These are phyloP conservation scores for Myxozyma melibiosi DNA, from an alignment of 805 yeast genomes.

Conservation along the genomic window DNA sequence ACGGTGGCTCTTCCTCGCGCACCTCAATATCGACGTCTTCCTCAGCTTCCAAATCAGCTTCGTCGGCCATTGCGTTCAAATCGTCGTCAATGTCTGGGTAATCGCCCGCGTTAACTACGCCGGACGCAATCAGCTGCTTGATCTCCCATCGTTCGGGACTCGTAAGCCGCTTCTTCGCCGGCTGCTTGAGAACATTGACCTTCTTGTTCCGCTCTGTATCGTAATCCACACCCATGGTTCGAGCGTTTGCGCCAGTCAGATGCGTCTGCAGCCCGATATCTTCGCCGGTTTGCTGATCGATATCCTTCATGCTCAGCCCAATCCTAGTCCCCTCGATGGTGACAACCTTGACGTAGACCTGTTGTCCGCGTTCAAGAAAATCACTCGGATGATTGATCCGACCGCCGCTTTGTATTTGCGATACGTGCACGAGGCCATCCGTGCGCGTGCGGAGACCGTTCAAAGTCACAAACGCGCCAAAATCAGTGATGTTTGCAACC, in stretches of 20 bases:
- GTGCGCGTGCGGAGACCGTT: slow-evolving; percentile 43
- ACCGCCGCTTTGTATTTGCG: slow-evolving; percentile 56
- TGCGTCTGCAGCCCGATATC: slow-evolving; percentile 31
- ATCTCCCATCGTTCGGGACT: slow-evolving; percentile 93
- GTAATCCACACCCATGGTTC: slow-evolving; percentile 1
- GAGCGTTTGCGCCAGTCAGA: slow-evolving; percentile 16
- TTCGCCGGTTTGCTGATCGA: slow-evolving; percentile 71
- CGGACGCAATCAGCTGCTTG: slow-evolving; percentile 77
- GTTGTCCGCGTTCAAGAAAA: slow-evolving; percentile 56
- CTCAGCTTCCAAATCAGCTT: slow-evolving; percentile 44
- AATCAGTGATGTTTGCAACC: slow-evolving; percentile 61
- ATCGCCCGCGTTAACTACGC: slow-evolving; percentile 67
- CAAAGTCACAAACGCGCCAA: slow-evolving; percentile 77
- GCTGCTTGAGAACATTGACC: slow-evolving; percentile 2
- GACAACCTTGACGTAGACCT: slow-evolving; percentile 64
- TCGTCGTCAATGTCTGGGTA: slow-evolving; percentile 63
- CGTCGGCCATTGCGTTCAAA: slow-evolving; percentile 41
- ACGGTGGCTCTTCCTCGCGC: slow-evolving; percentile 67
- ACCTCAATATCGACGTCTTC: slow-evolving; percentile 74
- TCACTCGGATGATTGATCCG: slow-evolving; percentile 63
- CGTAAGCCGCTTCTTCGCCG: slow-evolving; percentile 54
- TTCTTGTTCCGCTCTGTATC: neutral
- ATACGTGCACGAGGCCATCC: slow-evolving; percentile 77
- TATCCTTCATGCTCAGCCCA: slow-evolving; percentile 66
- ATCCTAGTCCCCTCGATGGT: slow-evolving; percentile 52